Evolutionary conservation across 805 yeast genomes (phyloP), one percentile per base, ranked within the genome.

Genomic region (Saturnispora dispora): DNA sequence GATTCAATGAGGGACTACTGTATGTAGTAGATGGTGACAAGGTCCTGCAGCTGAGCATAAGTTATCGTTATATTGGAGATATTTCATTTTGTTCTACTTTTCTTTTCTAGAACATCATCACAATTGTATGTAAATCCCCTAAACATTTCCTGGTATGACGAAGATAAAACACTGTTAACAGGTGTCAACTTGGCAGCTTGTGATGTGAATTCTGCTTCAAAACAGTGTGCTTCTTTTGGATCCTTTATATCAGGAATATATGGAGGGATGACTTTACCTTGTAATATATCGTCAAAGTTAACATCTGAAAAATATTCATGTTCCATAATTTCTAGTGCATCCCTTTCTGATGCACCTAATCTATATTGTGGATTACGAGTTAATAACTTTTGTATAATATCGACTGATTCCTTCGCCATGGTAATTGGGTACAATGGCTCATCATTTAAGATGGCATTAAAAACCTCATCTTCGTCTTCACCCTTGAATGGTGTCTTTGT

Each of bases 401-500:
- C 89, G 37, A 93, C 99, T 2, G 96, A 88, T 65, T 90, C 96
- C 54, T 95, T 83, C 2, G 96, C 93, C 97, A 93, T 91, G 64
- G 89, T 93, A 57, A 93, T 88, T 33, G 98, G 99, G 68, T 90
- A 93, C 60, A 89, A 74, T 9, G 96, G 98, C 66, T 93, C 99
- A 72, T 93, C 99, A 37, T 93, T 85, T 56, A 90, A 79, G 62
- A 93, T 93, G 13, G 99, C 96, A 68, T 90, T 93, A 70, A 91
- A 93, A 35, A 93, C 89, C 69, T 93, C 99, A 63, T 93, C 98
- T 53, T 69, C 73, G 52, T 68, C 72, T 58, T 90, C 96, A 58
- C 99, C 99, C 58, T 91, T 84, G 71, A 93, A 93, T 36, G 99
- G 99, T 7, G 96, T 87, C 68, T 91, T 96, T 48, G 96, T 93